Base-by-base conservation (phyloP, 345 rosid genomes). In the Garcia nutans region DNA sequence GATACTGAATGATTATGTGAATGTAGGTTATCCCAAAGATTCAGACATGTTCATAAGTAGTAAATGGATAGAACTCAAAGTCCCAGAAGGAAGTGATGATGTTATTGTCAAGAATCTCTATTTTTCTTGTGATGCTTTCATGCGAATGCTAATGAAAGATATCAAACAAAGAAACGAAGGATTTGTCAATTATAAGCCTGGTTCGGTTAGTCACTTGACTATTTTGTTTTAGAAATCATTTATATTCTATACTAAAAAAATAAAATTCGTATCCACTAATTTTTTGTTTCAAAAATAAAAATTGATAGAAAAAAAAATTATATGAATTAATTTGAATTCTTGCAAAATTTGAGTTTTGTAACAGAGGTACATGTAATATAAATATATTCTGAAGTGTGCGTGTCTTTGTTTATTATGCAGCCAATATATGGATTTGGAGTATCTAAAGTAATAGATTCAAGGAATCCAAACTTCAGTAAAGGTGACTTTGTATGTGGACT, bases 81-180 rank as follows among this genome's bases (percentile, higher is more conserved):
- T 42, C 23, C 52, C 49, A 20, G 22, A 23, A 8, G 69, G 28
- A 37, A 41, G 52, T 9, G 19, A 42, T 13, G 69, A 28, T 3
- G 24, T 65, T 65, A 52, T 65, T 65, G 52, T 65, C 26, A 65
- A 65, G 69, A 65, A 65, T 65, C 69, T 65, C 15, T 65, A 65
- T 17, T 44, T 65, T 13, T 65, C 69, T 41, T 65, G 69, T 45
- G 69, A 65, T 65, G 52, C 69, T 7, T 65, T 41, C 52, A 65
- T 65, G 52, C 20, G 50, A 65, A 65, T 42, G 26, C 50, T 47
- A n/a, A 20, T 65, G 69, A 9, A 11, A 65, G 45, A 20, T 37
- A 37, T 37, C 41, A 37, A 37, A 37, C 41, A 37, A 37, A 37
- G 41, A 37, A 37, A 37, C 6, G 41, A 37, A 37, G 41, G 41